Conservation (phyloP, 2,329 filamentous ascomycete species). For the Rhynchosporium agropyri region DNA sequence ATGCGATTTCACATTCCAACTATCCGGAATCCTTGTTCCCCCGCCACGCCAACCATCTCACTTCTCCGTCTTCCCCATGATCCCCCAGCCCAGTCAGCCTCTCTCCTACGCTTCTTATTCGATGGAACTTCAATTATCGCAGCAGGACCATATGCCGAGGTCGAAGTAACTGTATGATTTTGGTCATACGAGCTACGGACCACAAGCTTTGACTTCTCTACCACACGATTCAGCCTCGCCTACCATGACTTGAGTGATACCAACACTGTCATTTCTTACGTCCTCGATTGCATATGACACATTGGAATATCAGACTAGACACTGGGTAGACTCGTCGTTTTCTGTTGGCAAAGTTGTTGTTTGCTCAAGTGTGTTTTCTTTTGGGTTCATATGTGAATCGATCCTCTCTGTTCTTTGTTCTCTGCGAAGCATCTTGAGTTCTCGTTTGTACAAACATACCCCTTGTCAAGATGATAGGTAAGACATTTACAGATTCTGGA, state of each 20-base stretch:
- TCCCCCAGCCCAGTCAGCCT: constrained; percentile 16
- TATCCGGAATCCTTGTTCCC: not conserved
- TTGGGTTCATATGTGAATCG: constrained; percentile 20
- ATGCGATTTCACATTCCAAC: constrained; percentile 13
- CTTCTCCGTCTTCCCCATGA: constrained; percentile 15
- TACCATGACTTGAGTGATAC: constrained; percentile 1
- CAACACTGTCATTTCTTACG: not conserved
- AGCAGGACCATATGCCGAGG: constrained; percentile 28
- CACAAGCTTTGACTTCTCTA: constrained; percentile 13
- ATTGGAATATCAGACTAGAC: constrained; percentile 2
- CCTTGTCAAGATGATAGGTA: constrained; percentile 40
- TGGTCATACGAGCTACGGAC: constrained; percentile 28
- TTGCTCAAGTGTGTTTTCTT: constrained; percentile 6
- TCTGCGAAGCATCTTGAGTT: not conserved
- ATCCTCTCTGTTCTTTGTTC: constrained; percentile 23
- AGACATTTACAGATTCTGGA: not conserved
- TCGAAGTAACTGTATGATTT: constrained; percentile 7
- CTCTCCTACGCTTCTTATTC: constrained; percentile 18
- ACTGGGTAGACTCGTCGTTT: not conserved
- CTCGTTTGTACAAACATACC: constrained; percentile 15
- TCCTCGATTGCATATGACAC: not conserved
- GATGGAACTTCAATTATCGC: constrained; percentile 16
- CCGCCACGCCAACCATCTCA: not conserved
- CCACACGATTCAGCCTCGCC: not conserved
- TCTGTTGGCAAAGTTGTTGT: constrained; percentile 6